phyloP scores from a whole-genome alignment of 2,329 filamentous ascomycete genomes.

The Pseudocercospora vitis region DNA sequence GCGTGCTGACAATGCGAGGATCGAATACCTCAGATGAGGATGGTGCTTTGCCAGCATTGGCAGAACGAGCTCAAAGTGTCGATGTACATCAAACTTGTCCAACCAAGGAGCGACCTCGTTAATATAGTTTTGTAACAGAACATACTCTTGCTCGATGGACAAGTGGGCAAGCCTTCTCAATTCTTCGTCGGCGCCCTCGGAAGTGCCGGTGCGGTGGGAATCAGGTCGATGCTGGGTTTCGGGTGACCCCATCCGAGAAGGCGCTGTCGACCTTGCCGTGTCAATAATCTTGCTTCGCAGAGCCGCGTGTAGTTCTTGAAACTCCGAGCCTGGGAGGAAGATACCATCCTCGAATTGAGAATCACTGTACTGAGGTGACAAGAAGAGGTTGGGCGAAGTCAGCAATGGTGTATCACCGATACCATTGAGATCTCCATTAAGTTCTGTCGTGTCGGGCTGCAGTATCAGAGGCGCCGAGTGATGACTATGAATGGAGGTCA shows the following conservation, averaged over 20 bases:
- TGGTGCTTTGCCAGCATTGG: conserved; percentile 51
- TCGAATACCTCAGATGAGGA: conserved; percentile 49
- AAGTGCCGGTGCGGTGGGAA: conserved; percentile 13
- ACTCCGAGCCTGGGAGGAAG: conserved; percentile 36
- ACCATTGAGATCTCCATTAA: not conserved
- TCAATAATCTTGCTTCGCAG: conserved; percentile 36
- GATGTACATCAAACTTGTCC: conserved; percentile 57
- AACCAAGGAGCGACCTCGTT: conserved; percentile 57
- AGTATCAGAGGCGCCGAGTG: not conserved
- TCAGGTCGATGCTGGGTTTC: conserved; percentile 18
- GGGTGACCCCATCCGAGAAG: conserved; percentile 30
- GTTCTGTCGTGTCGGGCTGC: not conserved
- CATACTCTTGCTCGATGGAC: conserved; percentile 33
- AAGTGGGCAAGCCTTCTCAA: conserved; percentile 32
- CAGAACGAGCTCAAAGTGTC: conserved; percentile 54
- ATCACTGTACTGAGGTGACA: conserved; percentile 33
- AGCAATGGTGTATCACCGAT: conserved; percentile 15
- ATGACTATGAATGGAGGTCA: conserved; percentile 1
- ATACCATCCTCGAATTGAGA: conserved; percentile 36
- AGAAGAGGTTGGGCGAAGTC: conserved; percentile 23
- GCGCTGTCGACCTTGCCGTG: conserved; percentile 34
- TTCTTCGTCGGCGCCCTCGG: conserved; percentile 25
- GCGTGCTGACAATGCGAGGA: conserved; percentile 56
- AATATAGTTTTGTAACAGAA: conserved; percentile 48
- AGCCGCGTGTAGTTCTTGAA: conserved; percentile 35